Base-by-base conservation (phyloP, 345 rosid species). In the Schrenkiella parvula region DNA sequence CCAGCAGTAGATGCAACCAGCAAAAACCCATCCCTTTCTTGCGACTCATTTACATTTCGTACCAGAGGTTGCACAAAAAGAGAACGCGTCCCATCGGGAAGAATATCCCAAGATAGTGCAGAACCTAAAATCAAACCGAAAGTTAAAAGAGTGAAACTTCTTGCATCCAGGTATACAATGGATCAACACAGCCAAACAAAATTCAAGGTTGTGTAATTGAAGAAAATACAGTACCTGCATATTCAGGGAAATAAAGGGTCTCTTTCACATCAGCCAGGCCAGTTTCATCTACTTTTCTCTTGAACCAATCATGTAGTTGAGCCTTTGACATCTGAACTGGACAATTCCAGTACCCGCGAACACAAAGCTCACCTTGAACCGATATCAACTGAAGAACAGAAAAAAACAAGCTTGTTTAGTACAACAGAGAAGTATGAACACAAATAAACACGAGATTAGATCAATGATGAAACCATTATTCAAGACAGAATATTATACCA, bases 301-400 rank as follows among this genome's bases (percentile, higher is more conserved):
- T 70, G 62, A 91, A 88, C 99, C 95, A 89, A 64, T 84, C 84
- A 63, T 81, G 79, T 28, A 70, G 18, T 37, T 80, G 74, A 65
- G 58, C 71, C 62, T 88, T 89, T 25, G 84, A 59, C 54, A 80
- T 79, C 58, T 80, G 81, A 70, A 38, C 77, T 0, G 91, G 93
- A 34, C 77, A 70, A 21, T 81, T 86, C 97, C 99, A 95, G 74
- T 88, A 93, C 23, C 98, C 97, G n/a, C 93, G 92, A 63, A 85
- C 69, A 42, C 96, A 93, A 55, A 93, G 78, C 70, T 86, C 79
- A 14, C 88, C 95, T 68, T 32, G 75, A 70, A 80, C 39, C 4
- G 80, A 80, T 72, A 93, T 80, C 80, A 91, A 52, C 98, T 93
- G 75, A 13, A 64, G 65, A 9, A 21, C 21, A 8, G 7, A 0